Conservation (phyloP, 2,329 filamentous ascomycete genomes). For the Cladosporium sp. region DNA sequence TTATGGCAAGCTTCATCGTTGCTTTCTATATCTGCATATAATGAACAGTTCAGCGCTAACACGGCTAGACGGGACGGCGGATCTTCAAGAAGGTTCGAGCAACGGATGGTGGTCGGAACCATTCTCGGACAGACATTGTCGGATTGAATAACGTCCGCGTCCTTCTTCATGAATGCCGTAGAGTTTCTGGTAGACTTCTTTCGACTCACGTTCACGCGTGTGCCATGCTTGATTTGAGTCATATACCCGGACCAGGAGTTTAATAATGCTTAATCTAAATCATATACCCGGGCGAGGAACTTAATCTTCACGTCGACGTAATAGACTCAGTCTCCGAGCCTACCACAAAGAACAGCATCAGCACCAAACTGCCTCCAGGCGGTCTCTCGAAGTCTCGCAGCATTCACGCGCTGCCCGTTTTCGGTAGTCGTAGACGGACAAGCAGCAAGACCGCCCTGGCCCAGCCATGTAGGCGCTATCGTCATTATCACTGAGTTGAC, state of each 20-base stretch:
- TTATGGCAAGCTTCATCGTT: not conserved
- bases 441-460: constrained; percentile 76
- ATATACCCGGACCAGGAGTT: not conserved
- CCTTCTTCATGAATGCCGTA: not conserved
- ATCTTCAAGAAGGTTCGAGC: not conserved
- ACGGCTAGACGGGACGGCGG: not conserved
- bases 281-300: not conserved
- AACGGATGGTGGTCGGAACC: not conserved
- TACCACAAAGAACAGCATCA: constrained; percentile 78
- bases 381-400: constrained; percentile 65
- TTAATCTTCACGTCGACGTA: not conserved
- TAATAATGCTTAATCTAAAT: not conserved
- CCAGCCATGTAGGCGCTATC: constrained; percentile 87
- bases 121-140: not conserved
- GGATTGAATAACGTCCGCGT: not conserved
- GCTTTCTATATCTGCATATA: not conserved
- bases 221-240: not conserved
- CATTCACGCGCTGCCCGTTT: constrained; percentile 52
- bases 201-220: not conserved
- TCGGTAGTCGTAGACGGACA: constrained; percentile 61
- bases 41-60: not conserved
- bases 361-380: constrained; percentile 77
- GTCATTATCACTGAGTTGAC: constrained; percentile 82
- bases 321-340: constrained; percentile 14
- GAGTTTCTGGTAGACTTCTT: not conserved